phyloP scores from a whole-genome alignment of 768 basidiomycete species.

The Psilocybe cyanescens region DNA sequence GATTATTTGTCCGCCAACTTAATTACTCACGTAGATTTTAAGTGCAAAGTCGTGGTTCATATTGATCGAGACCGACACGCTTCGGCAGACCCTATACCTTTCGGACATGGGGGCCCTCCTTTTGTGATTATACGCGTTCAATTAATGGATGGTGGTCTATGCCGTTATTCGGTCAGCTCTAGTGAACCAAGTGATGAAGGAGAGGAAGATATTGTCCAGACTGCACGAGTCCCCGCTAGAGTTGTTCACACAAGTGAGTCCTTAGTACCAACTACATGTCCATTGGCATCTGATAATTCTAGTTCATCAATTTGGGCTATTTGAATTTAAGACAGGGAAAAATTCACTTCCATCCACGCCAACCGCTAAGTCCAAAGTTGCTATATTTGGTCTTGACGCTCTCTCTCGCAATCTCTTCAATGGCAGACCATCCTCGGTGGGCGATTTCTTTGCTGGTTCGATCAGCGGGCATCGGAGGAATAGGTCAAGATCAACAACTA shows the following conservation, averaged over 20 bases:
- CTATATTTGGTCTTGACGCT: slow-evolving; percentile 89
- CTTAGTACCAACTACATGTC: neutral
- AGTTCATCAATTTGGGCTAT: slow-evolving; percentile 91
- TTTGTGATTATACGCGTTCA: slow-evolving; percentile 83
- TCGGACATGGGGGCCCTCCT: slow-evolving; percentile 71
- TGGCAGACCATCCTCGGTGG: slow-evolving; percentile 67
- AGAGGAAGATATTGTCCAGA: slow-evolving; percentile 86
- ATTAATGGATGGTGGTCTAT: slow-evolving; percentile 82
- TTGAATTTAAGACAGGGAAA: slow-evolving; percentile 79
- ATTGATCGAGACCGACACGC: slow-evolving; percentile 82
- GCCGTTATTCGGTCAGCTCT: slow-evolving; percentile 77
- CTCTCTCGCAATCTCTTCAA: slow-evolving; percentile 90
- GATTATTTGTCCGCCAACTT: slow-evolving; percentile 1
- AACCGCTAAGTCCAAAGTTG: slow-evolving; percentile 74
- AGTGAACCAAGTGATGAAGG: slow-evolving; percentile 73
- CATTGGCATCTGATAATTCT: slow-evolving; percentile 5
- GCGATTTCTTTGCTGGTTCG: slow-evolving; percentile 77
- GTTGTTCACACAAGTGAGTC: slow-evolving; percentile 82
- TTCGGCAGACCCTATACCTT: slow-evolving; percentile 75
- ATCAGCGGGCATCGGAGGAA: slow-evolving; percentile 69
- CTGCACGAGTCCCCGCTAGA: slow-evolving; percentile 68
- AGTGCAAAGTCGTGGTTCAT: slow-evolving; percentile 91
- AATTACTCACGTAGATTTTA: slow-evolving; percentile 8
- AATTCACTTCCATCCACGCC: slow-evolving; percentile 87
- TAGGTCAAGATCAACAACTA: slow-evolving; percentile 60